Conservation (phyloP, 768 basidiomycete genomes). For the Russula dissimulans region DNA sequence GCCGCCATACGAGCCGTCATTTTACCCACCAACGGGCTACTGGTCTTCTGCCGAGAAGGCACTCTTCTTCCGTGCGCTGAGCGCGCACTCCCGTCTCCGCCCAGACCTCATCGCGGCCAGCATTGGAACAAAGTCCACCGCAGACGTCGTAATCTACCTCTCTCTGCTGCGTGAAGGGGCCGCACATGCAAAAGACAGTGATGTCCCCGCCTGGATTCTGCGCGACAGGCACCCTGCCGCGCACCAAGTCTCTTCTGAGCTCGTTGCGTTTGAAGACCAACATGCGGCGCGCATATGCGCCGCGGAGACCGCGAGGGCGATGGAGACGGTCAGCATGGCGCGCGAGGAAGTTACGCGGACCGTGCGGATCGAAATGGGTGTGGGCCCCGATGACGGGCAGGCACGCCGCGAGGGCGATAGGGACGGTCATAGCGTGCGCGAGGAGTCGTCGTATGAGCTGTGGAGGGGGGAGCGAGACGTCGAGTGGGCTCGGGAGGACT, state of each 20-base stretch:
- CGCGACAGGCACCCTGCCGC: slow-evolving; percentile 12
- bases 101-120: slow-evolving; percentile 69
- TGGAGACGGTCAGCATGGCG: too few relatives aligned
- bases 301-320: slow-evolving; percentile 2
- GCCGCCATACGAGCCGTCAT: slow-evolving; percentile 21
- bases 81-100: slow-evolving; percentile 56
- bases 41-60: slow-evolving; percentile 70
- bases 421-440: too few relatives aligned
- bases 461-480: neutral
- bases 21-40: slow-evolving; percentile 25
- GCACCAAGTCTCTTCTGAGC: slow-evolving; percentile 5
- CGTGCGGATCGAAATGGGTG: too few relatives aligned
- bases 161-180: slow-evolving; percentile 31
- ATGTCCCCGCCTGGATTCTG: neutral
- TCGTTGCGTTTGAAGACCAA: slow-evolving; percentile 10
- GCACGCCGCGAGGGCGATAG: too few relatives aligned
- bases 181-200: neutral
- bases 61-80: slow-evolving; percentile 60
- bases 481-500: slow-evolving; percentile 25
- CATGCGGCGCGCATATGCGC: neutral
- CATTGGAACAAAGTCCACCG: slow-evolving; percentile 53
- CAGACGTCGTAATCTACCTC: slow-evolving; percentile 64
- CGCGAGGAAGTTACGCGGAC: too few relatives aligned
- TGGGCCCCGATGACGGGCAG: too few relatives aligned
- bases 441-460: neutral